A percentile compares a stretch with the other conserved stretches of the same genome.
These are phyloP conservation scores for Limnomonas spitsbergensis DNA, from an alignment of 139 green algal species.

Conservation along the genomic window DNA sequence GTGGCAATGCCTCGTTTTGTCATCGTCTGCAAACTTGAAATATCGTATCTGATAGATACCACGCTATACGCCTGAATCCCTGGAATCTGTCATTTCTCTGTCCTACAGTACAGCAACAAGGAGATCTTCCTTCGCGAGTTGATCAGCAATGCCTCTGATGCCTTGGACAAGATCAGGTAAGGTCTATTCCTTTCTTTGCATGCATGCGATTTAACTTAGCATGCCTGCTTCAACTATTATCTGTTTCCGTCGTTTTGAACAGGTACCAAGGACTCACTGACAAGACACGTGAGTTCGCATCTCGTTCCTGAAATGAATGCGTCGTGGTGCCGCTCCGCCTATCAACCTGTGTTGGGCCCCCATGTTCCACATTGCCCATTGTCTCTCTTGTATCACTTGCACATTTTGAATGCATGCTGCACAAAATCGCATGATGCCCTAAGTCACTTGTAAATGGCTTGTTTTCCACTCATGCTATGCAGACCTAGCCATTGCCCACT, in stretches of 20 bases:
- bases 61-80: no score
- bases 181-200: neutral
- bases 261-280: constrained; percentile 94
- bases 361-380: no score
- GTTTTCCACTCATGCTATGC: neutral
- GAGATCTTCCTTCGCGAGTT: constrained; percentile 97
- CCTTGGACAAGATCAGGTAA: constrained; percentile 94
- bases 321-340: neutral
- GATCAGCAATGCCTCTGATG: constrained; percentile 93
- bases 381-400: no score
- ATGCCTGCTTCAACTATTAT: neutral
- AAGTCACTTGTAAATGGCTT: constrained; percentile 1
- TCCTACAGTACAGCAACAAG: constrained; percentile 20
- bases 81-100: no score
- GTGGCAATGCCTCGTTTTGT: neutral
- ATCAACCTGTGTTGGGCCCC: no score
- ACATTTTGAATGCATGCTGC: no score
- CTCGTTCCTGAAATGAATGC: neutral
- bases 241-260: neutral
- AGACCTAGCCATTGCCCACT: no score
- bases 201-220: neutral
- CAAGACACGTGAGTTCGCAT: constrained; percentile 19
- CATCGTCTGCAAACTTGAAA: no score
- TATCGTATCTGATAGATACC: no score
- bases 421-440: neutral